Base-by-base conservation (phyloP, 1,284 basidiomycete genomes). In the Melampsora larici-populina region DNA sequence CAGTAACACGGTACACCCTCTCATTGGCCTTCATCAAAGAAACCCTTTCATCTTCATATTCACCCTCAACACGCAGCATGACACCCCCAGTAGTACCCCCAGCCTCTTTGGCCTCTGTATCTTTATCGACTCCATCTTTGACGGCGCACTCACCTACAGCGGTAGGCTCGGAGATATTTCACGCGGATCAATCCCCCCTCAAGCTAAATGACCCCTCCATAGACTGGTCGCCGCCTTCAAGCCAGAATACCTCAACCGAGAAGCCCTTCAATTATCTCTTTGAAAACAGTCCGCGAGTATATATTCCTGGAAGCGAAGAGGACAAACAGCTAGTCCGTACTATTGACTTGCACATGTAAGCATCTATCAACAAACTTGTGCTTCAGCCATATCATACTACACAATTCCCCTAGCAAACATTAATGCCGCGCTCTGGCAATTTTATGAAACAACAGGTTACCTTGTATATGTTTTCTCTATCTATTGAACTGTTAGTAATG, bases 401-500 rank as follows among this genome's bases (percentile, higher is more conserved):
- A 8, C 40, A 40, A 5, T 40, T 3, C 40, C 13, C 40, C 9
- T 40, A 9, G 31, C 31, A 8, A 40, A 40, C 40, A 40, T 8
- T 40, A 40, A 40, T 40, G 40, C 40, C n/a, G 51, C 18, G 21
- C 26, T 58, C 8, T 40, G 31, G 40, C 26, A 18, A n/a, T 58
- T 58, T 58, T 13, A 40, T 40, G 40, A 40, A 13, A 9, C 9
- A 13, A 4, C 2, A 64, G 63, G 29, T 33, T 64, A 24, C 63
- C 63, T 29, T 64, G 63, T 64, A 64, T 64, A 24, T 64, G 63
- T 29, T 64, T 64, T 15, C 26, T 64, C 21, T 64, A 64, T 21
- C 26, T 64, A 13, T 64, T 64, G 33, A 64, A 64, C 29, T 40
- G 63, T 64, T 13, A 64, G 63, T 64, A 18, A 36, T 36, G 5